A percentile compares a stretch with the other conserved stretches of the same genome.
Conservation (phyloP, 208 protist species). For the Naegleria gruberi region DNA sequence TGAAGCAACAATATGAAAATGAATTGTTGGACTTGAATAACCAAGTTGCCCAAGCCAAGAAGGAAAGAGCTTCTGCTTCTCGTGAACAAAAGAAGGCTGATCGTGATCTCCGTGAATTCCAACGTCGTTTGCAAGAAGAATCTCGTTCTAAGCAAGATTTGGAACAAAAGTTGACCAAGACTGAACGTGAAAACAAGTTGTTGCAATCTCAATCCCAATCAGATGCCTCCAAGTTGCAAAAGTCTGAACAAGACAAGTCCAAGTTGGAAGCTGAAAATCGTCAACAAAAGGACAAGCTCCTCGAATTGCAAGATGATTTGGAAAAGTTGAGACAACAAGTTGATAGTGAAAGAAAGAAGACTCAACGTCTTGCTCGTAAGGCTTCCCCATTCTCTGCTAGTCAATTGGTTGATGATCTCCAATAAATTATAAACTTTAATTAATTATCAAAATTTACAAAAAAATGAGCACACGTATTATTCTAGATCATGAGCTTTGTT, state of each 20-base stretch:
- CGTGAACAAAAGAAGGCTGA: neutral
- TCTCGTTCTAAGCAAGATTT: neutral
- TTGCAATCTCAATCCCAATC: neutral
- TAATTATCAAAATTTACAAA: too few species aligned
- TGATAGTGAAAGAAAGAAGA: neutral
- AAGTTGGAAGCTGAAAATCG: neutral
- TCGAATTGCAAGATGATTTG: neutral
- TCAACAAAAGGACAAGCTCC: neutral
- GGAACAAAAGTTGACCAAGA: too few species aligned
- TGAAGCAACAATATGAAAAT: neutral
- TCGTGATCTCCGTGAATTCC: neutral
- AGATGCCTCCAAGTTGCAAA: neutral
- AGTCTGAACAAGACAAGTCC: neutral
- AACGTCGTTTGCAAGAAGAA: neutral
- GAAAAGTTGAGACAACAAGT: neutral
- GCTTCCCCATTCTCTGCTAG: too few species aligned
- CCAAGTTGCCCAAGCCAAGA: neutral
- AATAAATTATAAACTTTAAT: too few species aligned
- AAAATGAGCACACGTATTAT: too few species aligned
- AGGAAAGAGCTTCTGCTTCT: too few species aligned
- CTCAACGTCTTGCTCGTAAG: too few species aligned
- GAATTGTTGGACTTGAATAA: neutral
- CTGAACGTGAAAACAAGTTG: neutral
- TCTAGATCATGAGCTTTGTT: too few species aligned
- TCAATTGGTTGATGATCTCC: too few species aligned